These are phyloP conservation scores for Candida silvatica DNA, from an alignment of 805 yeast genomes.

Conservation along the genomic window DNA sequence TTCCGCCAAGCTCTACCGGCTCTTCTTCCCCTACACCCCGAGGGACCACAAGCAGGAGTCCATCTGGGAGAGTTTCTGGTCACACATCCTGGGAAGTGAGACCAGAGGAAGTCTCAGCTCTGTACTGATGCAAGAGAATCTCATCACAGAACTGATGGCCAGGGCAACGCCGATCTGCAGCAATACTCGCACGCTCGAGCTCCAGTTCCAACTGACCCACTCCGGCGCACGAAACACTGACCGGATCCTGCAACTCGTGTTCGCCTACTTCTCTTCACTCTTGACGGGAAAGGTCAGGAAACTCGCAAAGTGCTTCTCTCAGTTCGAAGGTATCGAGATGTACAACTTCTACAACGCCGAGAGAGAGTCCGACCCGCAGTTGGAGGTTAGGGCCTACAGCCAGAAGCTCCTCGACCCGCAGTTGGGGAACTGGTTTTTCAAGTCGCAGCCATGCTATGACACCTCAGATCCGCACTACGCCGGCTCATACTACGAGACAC, in stretches of 20 bases:
- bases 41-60: conserved; percentile 15
- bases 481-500: conserved; percentile 14
- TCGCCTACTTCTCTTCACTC: conserved; percentile 22
- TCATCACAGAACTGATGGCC: conserved; percentile 31
- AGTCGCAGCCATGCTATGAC: conserved; percentile 29
- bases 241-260: conserved; percentile 26
- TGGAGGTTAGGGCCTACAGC: conserved; percentile 14
- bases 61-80: conserved; percentile 37
- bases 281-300: conserved; percentile 10
- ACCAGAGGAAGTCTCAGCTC: conserved; percentile 39
- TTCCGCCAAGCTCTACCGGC: conserved; percentile 27
- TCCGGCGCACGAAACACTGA: conserved; percentile 33
- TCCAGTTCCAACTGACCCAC: conserved; percentile 42
- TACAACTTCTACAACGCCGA: conserved; percentile 37
- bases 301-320: conserved; percentile 35
- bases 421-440: conserved; percentile 39
- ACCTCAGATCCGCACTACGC: conserved; percentile 8
- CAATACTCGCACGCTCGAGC: conserved; percentile 23
- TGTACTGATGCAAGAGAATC: conserved; percentile 26
- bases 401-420: too few relatives aligned
- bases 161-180: conserved; percentile 18
- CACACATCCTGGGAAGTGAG: conserved; percentile 59
- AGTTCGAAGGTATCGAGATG: conserved; percentile 37
- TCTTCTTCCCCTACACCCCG: conserved; percentile 28
- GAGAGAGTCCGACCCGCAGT: conserved; percentile 31